Evolutionary conservation across 2,329 filamentous ascomycete genomes (phyloP).

Genomic region (Sporothrix sp.): DNA sequence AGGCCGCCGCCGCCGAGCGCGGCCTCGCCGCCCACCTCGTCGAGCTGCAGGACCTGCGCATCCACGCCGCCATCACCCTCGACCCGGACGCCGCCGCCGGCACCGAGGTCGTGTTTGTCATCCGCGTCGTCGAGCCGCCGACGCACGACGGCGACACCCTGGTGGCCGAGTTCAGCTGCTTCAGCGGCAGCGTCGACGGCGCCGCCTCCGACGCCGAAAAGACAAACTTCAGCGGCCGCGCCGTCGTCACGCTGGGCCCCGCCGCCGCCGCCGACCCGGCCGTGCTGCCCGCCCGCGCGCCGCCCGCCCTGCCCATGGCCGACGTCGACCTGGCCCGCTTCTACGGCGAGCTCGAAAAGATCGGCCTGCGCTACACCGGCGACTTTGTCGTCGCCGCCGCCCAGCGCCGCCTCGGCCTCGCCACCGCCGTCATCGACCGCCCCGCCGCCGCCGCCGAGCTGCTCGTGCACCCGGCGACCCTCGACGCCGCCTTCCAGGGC

Average conservation of each 20-base stretch:
- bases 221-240: constrained; percentile 12
- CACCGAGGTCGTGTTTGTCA: constrained; percentile 13
- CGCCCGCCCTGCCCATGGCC: constrained; percentile 9
- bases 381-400: constrained; percentile 13
- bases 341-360: constrained; percentile 13
- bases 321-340: constrained; percentile 12
- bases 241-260: constrained; percentile 4
- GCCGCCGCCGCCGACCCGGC: not conserved
- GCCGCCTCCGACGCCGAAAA: constrained; percentile 10
- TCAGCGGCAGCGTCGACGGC: constrained; percentile 14
- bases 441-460: constrained; percentile 10
- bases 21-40: constrained; percentile 4
- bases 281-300: constrained; percentile 8
- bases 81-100: constrained; percentile 11
- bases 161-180: constrained; percentile 11
- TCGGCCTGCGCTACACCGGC: constrained; percentile 13
- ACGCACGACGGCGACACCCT: not conserved
- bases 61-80: constrained; percentile 14
- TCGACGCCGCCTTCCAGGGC: constrained; percentile 30
- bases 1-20: not conserved
- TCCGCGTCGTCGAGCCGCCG: constrained; percentile 1
- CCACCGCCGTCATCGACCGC: constrained; percentile 4
- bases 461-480: constrained; percentile 26
- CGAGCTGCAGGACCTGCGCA: constrained; percentile 14
- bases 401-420: constrained; percentile 7